Evolutionary conservation across 2,329 filamentous ascomycete genomes (phyloP), one percentile per base, ranked within the genome.

Genomic region (Onygena corvina): DNA sequence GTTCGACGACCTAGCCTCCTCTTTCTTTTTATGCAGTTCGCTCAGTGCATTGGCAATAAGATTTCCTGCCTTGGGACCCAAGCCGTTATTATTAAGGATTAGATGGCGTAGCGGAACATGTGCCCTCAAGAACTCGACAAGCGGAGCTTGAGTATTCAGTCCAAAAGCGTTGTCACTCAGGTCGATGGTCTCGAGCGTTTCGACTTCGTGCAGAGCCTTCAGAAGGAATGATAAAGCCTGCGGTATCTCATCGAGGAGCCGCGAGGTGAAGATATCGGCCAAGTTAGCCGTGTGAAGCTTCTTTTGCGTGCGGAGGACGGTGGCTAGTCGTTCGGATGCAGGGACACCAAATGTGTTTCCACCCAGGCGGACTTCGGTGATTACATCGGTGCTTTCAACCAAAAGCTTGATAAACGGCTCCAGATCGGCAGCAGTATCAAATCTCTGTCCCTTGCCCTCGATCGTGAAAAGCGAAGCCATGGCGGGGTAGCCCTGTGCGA

Each of bases 81-180:
- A 79, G 23, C 92, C 92, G 67, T 98, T 98, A 76, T 98, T 98
- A 76, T 96, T 96, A 51, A 98, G 80, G 68, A 93, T 87, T 23
- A 98, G 79, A 67, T 95, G 89, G 67, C 89, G 88, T 35, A 98
- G 81, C 2, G 92, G 90, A 2, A 85, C 80, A 69, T 96, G 90
- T 51, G 82, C 77, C 49, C 85, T 82, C 54, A 98, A 80, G 71
- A 98, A 98, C 52, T 86, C 85, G 58, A 94, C 86, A 45, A 98
- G 79, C 7, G 90, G 92, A 30, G 86, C 88, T 66, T 93, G 85
- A 12, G 87, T 94, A 70, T 94, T 95, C 53, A 95, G 80, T 50
- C 92, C 92, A 61, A 98, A 98, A 40, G 92, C 92, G 68, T 98
- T 98, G 70, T 98, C 92, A 69, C 90, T 94, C 34, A 98, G 77